Evolutionary conservation across 2,329 filamentous ascomycete genomes (phyloP), one percentile per base, ranked within the genome.

Genomic region (Colletotrichum coccodes): DNA sequence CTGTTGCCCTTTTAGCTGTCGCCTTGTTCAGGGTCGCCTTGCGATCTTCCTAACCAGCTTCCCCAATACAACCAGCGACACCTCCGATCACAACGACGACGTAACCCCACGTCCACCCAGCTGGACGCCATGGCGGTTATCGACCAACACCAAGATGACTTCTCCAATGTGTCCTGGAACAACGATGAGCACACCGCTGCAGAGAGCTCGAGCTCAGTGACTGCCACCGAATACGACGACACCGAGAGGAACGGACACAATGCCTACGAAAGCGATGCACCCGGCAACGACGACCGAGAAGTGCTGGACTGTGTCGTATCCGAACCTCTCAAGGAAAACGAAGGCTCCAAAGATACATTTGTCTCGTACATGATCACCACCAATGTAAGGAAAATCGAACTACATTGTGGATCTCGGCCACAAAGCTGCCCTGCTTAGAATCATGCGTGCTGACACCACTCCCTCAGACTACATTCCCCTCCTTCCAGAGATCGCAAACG

Each of bases 361-460:
- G 92, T 98, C 67, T 98, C 96, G 12, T 99, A 99, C 79, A 86
- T 97, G 57, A 93, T 99, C 72, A 96, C 93, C 50, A 98, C 96
- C 60, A 87, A 95, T 81, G 95, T 97, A 84, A 34, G 79, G 61
- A 49, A 28, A 40, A 50, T 36, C 63, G 34, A 60, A 32, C 18
- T 60, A 34, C 53, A 23, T 18, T 47, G 56, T 71, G 38, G 62
- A 42, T 8, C 23, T 40, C 18, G 28, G 21, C 47, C 23, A 23
- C 30, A 36, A 34, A 32, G 40, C 34, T 44, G 46, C 60, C 50
- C 23, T 30, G 11, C 28, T 61, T 65, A 46, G 21, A 56, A 23
- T 32, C 46, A 53, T 23, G 23, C 38, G 21, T 40, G 50, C 60
- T 70, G 38, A 72, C 42, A 65, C n/a, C 30, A n/a, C n/a, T 58